Base-by-base conservation (phyloP, 176 grass and related monocot genomes). In the Zoysia japonica region DNA sequence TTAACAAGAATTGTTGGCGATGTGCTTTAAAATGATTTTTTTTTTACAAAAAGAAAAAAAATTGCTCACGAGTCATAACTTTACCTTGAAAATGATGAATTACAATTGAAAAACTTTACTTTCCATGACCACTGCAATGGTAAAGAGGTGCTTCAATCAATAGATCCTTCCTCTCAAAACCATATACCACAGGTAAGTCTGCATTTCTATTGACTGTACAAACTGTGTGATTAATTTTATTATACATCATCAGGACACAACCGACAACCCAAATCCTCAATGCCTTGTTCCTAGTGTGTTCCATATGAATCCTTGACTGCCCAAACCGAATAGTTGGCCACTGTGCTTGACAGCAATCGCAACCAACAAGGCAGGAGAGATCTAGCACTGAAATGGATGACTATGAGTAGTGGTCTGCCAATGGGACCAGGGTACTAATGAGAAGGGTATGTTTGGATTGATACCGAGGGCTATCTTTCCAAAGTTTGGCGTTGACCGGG, bases 221-320 rank as follows among this genome's bases (percentile, higher is more conserved):
- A 82, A 72, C 20, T 48, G 35, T 71, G 44, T 46, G 45, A 5
- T 49, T 47, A 78, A 66, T 38, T 13, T 47, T 42, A 6, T 28
- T 46, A 73, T 3, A 70, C 44, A 65, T 78, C 78, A 72, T 59
- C 6, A 61, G 7, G 36, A 67, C 51, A 43, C 14, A 65, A 45
- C 5, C 17, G 9, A 39, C 51, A 73, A 59, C 9, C 51, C 52
- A 78, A n/a, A 70, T 70, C 39, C 13, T 57, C 66, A 65, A 49
- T 9, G 74, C 36, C 3, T 59, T 68, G 49, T 67, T 5, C 1
- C 11, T 39, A 19, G 43, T 67, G 15, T 10, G 47, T 59, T 67
- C 46, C 15, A 47, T 50, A 67, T 48, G 62, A 67, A 72, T 6
- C 45, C 9, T 77, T 37, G 4, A 77, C 14, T 73, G 7, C 60